Evolutionary conservation across 1,139 yeast genomes (phyloP).

Genomic region (Yamadazyma dendronema): DNA sequence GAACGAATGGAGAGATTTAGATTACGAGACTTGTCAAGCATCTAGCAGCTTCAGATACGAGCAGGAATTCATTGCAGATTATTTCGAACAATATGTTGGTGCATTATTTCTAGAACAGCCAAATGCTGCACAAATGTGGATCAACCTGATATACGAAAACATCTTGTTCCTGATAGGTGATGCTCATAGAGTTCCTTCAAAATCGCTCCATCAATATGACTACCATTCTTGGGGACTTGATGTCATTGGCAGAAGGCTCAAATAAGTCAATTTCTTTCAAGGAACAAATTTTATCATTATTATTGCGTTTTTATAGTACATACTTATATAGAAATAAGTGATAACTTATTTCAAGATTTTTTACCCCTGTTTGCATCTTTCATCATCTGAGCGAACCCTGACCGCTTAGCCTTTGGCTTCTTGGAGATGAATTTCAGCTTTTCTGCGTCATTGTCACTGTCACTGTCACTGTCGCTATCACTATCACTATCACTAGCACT

Average conservation of each 20-base stretch:
- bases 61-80: conserved; percentile 46
- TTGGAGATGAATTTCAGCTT: conserved; percentile 12
- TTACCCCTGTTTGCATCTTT: conserved; percentile 39
- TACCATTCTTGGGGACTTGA: conserved; percentile 29
- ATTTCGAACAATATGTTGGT: conserved; percentile 46
- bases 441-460: conserved; percentile 9
- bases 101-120: conserved; percentile 43
- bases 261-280: conserved; percentile 3
- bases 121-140: conserved; percentile 34
- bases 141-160: conserved; percentile 31
- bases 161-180: conserved; percentile 29
- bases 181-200: conserved; percentile 15
- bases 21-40: conserved; percentile 17
- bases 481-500: conserved; percentile 14
- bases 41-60: conserved; percentile 28
- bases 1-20: conserved; percentile 19
- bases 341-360: no score
- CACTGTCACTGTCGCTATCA: conserved; percentile 20
- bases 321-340: no score
- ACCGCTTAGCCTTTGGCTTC: conserved; percentile 23
- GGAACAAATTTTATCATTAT: no score
- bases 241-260: conserved; percentile 22
- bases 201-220: conserved; percentile 17
- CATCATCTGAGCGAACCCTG: conserved; percentile 54
- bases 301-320: no score